Evolutionary conservation across 495 filamentous ascomycete species (phyloP), one percentile per base, ranked within the genome.

Genomic region (Tricharina praecox): DNA sequence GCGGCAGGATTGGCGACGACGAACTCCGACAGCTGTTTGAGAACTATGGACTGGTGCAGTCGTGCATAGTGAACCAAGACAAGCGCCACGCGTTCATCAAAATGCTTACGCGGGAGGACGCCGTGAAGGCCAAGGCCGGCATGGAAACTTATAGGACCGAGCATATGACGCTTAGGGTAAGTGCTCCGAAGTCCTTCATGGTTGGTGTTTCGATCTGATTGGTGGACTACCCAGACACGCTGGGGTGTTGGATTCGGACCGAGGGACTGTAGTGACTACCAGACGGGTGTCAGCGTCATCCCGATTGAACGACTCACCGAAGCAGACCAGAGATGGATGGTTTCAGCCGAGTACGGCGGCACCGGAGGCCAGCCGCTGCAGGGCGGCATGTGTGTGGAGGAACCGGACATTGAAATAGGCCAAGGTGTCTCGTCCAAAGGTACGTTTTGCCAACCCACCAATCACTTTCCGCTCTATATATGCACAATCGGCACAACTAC

Each of bases 41-140:
- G 54, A 74, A 73, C 19, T 93, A 76, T 58, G 90, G 90, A 38
- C 63, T 76, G 37, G 92, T 99, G 1, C 90, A 99, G 58, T 93
- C 86, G 9, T 94, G 86, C 63, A 99, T 99, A 50, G 88, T 95
- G 57, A 93, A 96, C 65, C 78, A 80, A 49, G 92, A 96, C 54
- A 96, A 94, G 65, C 81, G 90, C 19, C 92, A 96, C 65, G 90
- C 90, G 10, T 99, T 99, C 58, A 87, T 99, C 52, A 99, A 99
- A 64, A 96, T 99, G 90, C 72, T 86, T 48, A 83, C 72, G 46
- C 85, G 92, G 20, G 68, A 72, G 23, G 86, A 95, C 60, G 87
- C 90, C 9, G 71, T 93, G 23, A 64, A 61, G 42, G 90, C 90
- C 41, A 84, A 90, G 51, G 75, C 81, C n/a, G 84, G 78, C 34